Base-by-base conservation (phyloP, 2,329 filamentous ascomycete genomes). In the Pyrenophora seminiperda region DNA sequence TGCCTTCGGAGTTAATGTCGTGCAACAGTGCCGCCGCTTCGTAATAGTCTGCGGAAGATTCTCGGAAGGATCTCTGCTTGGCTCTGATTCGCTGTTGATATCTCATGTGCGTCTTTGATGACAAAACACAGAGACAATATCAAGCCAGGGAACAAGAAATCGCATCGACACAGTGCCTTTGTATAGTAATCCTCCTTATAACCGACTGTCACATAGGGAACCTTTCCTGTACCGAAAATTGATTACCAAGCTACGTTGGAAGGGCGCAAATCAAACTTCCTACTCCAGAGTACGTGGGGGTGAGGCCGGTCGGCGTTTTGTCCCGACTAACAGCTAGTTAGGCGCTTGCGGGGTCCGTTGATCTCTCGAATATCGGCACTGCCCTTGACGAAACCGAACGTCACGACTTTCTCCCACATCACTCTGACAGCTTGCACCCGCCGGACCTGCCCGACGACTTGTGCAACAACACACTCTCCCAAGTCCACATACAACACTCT, bases 291-390 rank as follows among this genome's bases (percentile, higher is more conserved):
- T 43, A 32, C 47, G 39, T 53, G 47, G 50, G 45, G 43, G 52
- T 19, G 30, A 44, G 27, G 33, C 29, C 33, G 15, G 41, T 46
- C 47, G 50, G 48, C 37, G 34, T 34, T 43, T 24, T 51, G 37
- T 47, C 41, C 50, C 44, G 54, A 49, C 47, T 54, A 58, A 53
- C 39, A 50, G 40, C 49, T 47, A 52, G 32, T 17, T 51, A 32
- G 50, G 41, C 48, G 50, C 53, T 47, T 51, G 63, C 61, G 63
- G 58, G 62, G 61, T 39, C 19, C 42, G 29, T 38, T 47, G 49
- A 54, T 39, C 38, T 38, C 43, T 38, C 45, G 45, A 52, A 31
- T 38, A 39, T 32, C 37, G 42, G 39, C 39, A 47, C 37, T 42
- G 47, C 29, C 22, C 20, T 50, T 48, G 46, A 44, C 47, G 15